Evolutionary conservation across 345 rosid genomes (phyloP).

Genomic region (Eucalyptus lansdowneana): DNA sequence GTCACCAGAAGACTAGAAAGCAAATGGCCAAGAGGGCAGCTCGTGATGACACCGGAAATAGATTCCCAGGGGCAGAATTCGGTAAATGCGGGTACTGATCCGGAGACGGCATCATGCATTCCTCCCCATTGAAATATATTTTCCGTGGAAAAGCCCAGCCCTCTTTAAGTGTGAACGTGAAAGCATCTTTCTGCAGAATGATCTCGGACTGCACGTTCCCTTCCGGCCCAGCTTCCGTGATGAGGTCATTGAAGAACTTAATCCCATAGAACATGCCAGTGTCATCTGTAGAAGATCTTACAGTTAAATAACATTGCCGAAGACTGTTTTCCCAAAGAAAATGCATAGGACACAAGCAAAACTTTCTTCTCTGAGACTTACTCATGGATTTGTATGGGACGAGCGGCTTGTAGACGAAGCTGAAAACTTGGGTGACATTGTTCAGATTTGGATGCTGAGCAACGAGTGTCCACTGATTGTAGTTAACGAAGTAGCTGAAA

Average conservation of each 20-base stretch:
- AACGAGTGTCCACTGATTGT: constrained; percentile 19
- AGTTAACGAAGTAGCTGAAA: constrained; percentile 9
- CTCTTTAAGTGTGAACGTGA: constrained; percentile 41
- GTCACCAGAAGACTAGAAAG: background rate
- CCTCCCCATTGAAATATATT: constrained; percentile 48
- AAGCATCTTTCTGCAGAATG: constrained; percentile 44
- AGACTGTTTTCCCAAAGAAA: too few species aligned
- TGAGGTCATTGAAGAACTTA: constrained; percentile 43
- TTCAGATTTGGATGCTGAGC: constrained; percentile 22
- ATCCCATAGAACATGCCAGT: constrained; percentile 54
- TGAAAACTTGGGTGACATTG: constrained; percentile 18
- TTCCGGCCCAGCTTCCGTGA: constrained; percentile 45
- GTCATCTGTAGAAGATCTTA: constrained; percentile 25
- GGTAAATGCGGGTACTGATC: constrained; percentile 35
- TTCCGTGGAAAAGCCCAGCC: constrained; percentile 82
- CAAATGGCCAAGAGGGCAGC: background rate
- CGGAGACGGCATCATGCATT: constrained; percentile 37
- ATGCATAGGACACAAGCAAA: background rate
- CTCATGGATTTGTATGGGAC: constrained; percentile 34
- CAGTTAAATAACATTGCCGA: background rate
- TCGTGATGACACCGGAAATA: background rate
- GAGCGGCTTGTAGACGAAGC: constrained; percentile 43
- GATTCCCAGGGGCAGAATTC: background rate
- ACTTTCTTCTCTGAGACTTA: constrained; percentile 4
- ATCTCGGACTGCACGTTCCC: constrained; percentile 61